phyloP scores from a whole-genome alignment of 495 filamentous ascomycete genomes.

The Pseudevernia furfuracea region DNA sequence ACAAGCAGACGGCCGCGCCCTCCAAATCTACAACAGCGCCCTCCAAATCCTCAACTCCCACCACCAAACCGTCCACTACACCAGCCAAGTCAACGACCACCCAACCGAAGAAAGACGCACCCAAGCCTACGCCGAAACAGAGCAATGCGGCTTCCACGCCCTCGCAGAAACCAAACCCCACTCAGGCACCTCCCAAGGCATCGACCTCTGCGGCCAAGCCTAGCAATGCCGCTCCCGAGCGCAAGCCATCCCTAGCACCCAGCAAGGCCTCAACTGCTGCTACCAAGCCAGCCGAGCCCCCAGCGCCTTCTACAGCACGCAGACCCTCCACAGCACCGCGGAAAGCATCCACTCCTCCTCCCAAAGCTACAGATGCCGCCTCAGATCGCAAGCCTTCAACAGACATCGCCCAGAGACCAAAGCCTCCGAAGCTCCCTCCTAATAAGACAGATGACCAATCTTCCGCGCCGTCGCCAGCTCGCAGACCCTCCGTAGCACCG shows the following conservation, averaged over 20 bases:
- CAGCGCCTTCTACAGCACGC: background rate
- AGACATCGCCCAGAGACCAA: background rate
- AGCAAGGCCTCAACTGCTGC: constrained; percentile 1
- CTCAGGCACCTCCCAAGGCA: background rate
- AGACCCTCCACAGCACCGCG: constrained; percentile 9
- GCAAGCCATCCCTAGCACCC: constrained; percentile 9
- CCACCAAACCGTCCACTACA: background rate
- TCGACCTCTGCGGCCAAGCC: background rate
- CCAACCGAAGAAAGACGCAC: background rate
- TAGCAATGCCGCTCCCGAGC: constrained; percentile 1
- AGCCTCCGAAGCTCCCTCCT: constrained; percentile 10
- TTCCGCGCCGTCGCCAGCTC: background rate
- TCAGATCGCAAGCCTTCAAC: constrained; percentile 7
- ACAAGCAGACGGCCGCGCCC: background rate
- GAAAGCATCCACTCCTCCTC: background rate
- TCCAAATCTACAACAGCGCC: background rate
- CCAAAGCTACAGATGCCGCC: background rate
- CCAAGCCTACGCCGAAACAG: constrained; percentile 4
- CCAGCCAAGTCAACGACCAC: constrained; percentile 1
- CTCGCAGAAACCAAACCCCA: background rate
- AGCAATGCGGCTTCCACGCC: background rate
- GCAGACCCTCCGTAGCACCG: constrained; percentile 4
- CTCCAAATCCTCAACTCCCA: background rate
- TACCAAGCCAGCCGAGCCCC: background rate
- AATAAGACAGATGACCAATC: background rate